Conservation (phyloP, 805 yeast genomes). For the Zygosaccharomyces gambellarensis region DNA sequence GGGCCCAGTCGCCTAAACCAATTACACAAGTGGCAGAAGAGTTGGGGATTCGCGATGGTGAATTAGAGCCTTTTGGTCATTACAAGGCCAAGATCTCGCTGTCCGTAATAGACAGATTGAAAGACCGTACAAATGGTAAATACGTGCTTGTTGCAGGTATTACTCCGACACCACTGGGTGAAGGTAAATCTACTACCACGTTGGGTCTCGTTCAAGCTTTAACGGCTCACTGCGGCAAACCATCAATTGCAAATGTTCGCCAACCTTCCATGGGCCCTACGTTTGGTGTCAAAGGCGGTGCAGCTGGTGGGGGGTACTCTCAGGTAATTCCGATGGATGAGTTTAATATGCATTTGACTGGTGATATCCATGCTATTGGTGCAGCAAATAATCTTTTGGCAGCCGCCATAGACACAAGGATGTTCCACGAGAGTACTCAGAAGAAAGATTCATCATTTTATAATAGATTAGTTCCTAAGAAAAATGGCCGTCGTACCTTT, state of each 20-base stretch:
- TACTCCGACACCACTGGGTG: slow-evolving; percentile 97
- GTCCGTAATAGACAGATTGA: slow-evolving; percentile 63
- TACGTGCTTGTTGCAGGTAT: slow-evolving; percentile 93
- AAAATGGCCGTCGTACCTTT: slow-evolving; percentile 74
- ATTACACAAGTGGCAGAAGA: slow-evolving; percentile 72
- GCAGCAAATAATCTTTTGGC: slow-evolving; percentile 91
- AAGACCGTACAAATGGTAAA: slow-evolving; percentile 63
- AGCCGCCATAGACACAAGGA: slow-evolving; percentile 95
- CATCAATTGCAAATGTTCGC: slow-evolving; percentile 89
- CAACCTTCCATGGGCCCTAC: slow-evolving; percentile 99
- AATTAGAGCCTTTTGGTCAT: slow-evolving; percentile 83
- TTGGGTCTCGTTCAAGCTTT: slow-evolving; percentile 95
- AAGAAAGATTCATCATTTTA: slow-evolving; percentile 71
- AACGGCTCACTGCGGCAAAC: slow-evolving; percentile 80
- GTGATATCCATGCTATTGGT: slow-evolving; percentile 94
- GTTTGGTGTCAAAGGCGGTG: slow-evolving; percentile 98
- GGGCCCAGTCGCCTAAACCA: slow-evolving; percentile 82
- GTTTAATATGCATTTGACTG: slow-evolving; percentile 94
- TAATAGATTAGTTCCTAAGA: slow-evolving; percentile 79
- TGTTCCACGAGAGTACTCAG: slow-evolving; percentile 90
- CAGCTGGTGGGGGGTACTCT: slow-evolving; percentile 98
- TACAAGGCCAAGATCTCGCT: slow-evolving; percentile 84
- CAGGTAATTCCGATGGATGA: slow-evolving; percentile 99
- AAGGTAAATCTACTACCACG: slow-evolving; percentile 95
- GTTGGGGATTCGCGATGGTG: slow-evolving; percentile 70